A percentile compares a stretch with the other conserved stretches of the same genome.
Evolutionary conservation across 2,329 filamentous ascomycete genomes (phyloP).

Genomic region (Arthroderma uncinatum): DNA sequence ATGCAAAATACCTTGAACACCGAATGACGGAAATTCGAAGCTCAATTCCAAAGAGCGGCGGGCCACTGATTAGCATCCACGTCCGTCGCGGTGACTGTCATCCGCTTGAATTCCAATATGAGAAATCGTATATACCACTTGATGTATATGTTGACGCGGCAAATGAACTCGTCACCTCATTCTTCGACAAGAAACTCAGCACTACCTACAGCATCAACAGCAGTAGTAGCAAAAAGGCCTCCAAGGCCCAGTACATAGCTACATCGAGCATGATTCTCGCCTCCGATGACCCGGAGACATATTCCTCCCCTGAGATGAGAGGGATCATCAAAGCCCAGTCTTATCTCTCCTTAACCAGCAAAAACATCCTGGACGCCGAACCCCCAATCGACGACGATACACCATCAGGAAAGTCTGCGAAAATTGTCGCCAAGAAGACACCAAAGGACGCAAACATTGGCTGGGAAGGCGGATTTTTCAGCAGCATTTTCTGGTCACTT

Average conservation of each 20-base stretch:
- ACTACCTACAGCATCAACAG: constrained; percentile 9
- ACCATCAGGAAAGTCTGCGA: constrained; percentile 5
- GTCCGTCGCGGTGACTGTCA: constrained; percentile 70
- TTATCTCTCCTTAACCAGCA: constrained; percentile 64
- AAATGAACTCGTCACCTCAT: constrained; percentile 42
- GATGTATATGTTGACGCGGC: constrained; percentile 55
- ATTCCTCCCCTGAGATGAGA: constrained; percentile 52
- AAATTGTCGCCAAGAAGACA: constrained; percentile 2
- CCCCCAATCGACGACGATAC: neutral
- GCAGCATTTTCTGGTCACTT: constrained; percentile 68
- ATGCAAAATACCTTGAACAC: constrained; percentile 52
- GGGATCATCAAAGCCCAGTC: constrained; percentile 52
- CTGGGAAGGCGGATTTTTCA: constrained; percentile 83
- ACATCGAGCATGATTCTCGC: constrained; percentile 48
- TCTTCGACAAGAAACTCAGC: constrained; percentile 15
- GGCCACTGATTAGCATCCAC: constrained; percentile 58
- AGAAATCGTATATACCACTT: constrained; percentile 65
- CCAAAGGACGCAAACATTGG: constrained; percentile 61
- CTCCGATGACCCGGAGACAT: constrained; percentile 70
- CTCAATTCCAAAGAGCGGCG: constrained; percentile 36
- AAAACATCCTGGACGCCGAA: constrained; percentile 45
- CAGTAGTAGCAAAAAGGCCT: constrained; percentile 27
- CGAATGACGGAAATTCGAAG: constrained; percentile 47
- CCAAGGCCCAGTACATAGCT: constrained; percentile 26
- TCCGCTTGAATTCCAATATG: constrained; percentile 65